Conservation (phyloP, 2,329 filamentous ascomycete species). For the Cladobotryum mycophilum region DNA sequence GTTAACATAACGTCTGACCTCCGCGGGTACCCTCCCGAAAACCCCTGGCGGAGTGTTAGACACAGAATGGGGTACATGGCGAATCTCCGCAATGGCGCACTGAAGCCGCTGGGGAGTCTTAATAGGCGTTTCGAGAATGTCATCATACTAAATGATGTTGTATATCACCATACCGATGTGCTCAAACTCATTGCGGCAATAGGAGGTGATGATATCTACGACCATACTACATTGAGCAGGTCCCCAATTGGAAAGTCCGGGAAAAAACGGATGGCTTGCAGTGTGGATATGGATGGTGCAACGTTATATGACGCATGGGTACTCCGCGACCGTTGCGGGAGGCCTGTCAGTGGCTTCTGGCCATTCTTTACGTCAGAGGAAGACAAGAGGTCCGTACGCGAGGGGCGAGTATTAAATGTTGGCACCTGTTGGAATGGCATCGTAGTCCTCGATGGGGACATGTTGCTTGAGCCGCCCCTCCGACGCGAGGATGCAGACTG, state of each 20-base stretch:
- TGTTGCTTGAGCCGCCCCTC: slow-evolving; percentile 8
- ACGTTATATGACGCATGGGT: slow-evolving; percentile 13
- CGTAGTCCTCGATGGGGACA: slow-evolving; percentile 12
- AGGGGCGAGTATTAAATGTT: slow-evolving; percentile 7
- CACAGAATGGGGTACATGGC: slow-evolving; percentile 12
- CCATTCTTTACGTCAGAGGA: slow-evolving; percentile 10
- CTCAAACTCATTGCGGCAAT: slow-evolving; percentile 11
- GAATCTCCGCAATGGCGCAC: slow-evolving; percentile 13
- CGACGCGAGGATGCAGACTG: slow-evolving; percentile 4
- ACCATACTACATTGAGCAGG: background rate
- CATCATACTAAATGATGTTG: slow-evolving; percentile 10
- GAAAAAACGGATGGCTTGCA: slow-evolving; percentile 11
- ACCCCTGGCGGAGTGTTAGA: slow-evolving; percentile 9
- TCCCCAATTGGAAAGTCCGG: background rate
- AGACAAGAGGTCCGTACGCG: slow-evolving; percentile 8
- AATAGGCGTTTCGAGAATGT: slow-evolving; percentile 11
- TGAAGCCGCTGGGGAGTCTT: slow-evolving; percentile 7
- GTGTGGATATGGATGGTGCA: slow-evolving; percentile 12
- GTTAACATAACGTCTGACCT: slow-evolving; percentile 11
- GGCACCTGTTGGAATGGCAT: slow-evolving; percentile 13
- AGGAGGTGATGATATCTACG: slow-evolving; percentile 8
- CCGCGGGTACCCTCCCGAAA: slow-evolving; percentile 8
- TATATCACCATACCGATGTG: slow-evolving; percentile 12
- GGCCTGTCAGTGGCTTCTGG: slow-evolving; percentile 11
- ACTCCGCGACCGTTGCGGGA: slow-evolving; percentile 11